Evolutionary conservation across 2,329 filamentous ascomycete genomes (phyloP).

Genomic region (Aspergillus viridinutans): DNA sequence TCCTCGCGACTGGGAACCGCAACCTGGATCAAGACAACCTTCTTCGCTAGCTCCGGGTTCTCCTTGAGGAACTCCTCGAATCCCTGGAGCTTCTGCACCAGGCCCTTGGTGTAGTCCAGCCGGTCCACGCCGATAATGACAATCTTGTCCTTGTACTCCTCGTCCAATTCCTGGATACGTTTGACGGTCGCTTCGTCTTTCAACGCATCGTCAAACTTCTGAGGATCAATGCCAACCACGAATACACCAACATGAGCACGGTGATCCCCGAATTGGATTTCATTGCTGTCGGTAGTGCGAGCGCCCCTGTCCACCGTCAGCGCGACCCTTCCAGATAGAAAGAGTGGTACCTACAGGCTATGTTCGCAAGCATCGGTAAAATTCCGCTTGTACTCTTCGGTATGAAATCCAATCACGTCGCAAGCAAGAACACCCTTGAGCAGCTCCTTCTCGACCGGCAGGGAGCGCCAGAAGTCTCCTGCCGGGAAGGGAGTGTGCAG

Average conservation of each 20-base stretch:
- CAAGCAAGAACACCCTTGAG: constrained; percentile 78
- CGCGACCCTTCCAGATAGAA: neutral
- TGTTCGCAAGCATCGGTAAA: constrained; percentile 86
- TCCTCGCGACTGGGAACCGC: constrained; percentile 80
- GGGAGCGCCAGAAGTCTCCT: constrained; percentile 85
- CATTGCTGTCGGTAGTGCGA: constrained; percentile 67
- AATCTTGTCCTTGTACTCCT: constrained; percentile 84
- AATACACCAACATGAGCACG: constrained; percentile 84
- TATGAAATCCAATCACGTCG: constrained; percentile 91
- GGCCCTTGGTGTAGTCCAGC: constrained; percentile 94
- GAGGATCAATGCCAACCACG: constrained; percentile 90
- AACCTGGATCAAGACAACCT: constrained; percentile 88
- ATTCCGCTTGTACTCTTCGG: constrained; percentile 88
- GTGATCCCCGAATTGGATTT: constrained; percentile 77
- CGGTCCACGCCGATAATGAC: constrained; percentile 91
- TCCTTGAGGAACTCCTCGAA: constrained; percentile 89
- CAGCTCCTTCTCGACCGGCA: constrained; percentile 81
- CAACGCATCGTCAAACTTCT: constrained; percentile 82
- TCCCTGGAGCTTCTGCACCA: constrained; percentile 89
- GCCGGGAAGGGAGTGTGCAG: constrained; percentile 92
- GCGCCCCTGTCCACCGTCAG: constrained; percentile 26
- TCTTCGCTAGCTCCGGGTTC: constrained; percentile 89
- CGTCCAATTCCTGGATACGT: constrained; percentile 71
- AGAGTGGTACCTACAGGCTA: constrained; percentile 57
- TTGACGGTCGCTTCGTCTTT: constrained; percentile 72